These are phyloP conservation scores for Clarireedia homoeocarpa DNA, from an alignment of 2,329 filamentous ascomycete species.

Conservation along the genomic window DNA sequence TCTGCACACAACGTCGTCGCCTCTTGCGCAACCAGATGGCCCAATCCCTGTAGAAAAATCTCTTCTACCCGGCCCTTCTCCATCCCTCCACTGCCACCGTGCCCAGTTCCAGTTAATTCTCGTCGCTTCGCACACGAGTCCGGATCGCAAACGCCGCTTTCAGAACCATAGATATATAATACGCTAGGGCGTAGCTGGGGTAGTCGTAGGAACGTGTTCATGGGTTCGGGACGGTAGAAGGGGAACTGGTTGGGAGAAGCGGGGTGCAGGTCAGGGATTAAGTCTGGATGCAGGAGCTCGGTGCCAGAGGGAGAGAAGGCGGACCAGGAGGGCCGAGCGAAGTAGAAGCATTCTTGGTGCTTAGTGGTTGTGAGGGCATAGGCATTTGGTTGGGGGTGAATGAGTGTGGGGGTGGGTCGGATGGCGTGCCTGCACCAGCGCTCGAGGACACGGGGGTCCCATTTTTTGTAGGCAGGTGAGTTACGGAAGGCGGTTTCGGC, in stretches of 20 bases:
- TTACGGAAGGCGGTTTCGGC: constrained; percentile 60
- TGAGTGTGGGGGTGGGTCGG: constrained; percentile 59
- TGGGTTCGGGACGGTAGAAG: constrained; percentile 62
- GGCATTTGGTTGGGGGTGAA: constrained; percentile 41
- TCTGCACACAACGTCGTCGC: constrained; percentile 58
- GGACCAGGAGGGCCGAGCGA: constrained; percentile 51
- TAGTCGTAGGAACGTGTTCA: constrained; percentile 47
- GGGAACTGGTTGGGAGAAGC: constrained; percentile 31
- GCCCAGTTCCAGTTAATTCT: constrained; percentile 52
- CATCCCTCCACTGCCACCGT: constrained; percentile 59
- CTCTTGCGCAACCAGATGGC: constrained; percentile 84
- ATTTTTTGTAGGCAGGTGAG: constrained; percentile 69
- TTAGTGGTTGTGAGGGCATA: constrained; percentile 76
- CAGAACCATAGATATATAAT: constrained; percentile 61
- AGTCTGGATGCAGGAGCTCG: constrained; percentile 40
- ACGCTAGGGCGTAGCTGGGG: constrained; percentile 54
- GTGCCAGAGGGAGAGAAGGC: constrained; percentile 27
- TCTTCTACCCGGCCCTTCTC: constrained; percentile 59
- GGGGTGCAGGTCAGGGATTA: constrained; percentile 31
- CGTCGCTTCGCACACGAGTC: constrained; percentile 50
- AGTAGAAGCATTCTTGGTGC: constrained; percentile 81
- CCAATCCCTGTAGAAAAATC: constrained; percentile 54
- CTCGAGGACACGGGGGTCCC: constrained; percentile 75
- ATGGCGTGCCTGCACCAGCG: constrained; percentile 67
- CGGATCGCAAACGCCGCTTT: constrained; percentile 47